Percentiles rank a stretch among this genome's conserved stretches.
phyloP scores from a whole-genome alignment of 495 filamentous ascomycete species.

The Neurospora tetrasperma region DNA sequence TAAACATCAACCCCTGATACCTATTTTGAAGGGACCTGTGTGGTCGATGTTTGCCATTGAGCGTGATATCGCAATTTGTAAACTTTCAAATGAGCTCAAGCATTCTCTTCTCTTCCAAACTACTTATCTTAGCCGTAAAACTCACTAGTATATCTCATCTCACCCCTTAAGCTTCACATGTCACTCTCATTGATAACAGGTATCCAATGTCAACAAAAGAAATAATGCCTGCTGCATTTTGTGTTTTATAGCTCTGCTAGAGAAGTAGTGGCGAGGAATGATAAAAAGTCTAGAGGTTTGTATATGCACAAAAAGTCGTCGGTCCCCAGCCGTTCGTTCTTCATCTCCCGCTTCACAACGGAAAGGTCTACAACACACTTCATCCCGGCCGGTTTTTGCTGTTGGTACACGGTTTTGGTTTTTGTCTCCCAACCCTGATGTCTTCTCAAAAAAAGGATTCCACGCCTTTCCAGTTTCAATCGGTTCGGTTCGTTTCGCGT shows the following conservation, averaged over 20 bases:
- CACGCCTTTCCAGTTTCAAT: background rate
- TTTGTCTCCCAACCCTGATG: background rate
- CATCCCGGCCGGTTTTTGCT: background rate
- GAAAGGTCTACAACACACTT: background rate
- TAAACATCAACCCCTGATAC: background rate
- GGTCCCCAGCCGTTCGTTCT: background rate
- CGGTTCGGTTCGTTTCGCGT: slow-evolving; percentile 2
- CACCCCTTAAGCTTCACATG: background rate
- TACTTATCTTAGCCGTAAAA: background rate
- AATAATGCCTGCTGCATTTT: background rate
- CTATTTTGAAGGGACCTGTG: background rate
- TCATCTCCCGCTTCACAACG: background rate
- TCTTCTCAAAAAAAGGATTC: background rate
- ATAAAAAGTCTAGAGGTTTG: slow-evolving; percentile 32
- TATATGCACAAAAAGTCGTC: slow-evolving; percentile 40
- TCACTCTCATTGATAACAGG: background rate
- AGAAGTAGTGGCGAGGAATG: slow-evolving; percentile 12
- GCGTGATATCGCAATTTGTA: background rate
- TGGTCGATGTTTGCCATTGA: background rate
- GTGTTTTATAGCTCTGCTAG: background rate
- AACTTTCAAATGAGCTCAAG: background rate
- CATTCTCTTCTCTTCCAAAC: background rate
- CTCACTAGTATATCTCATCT: background rate
- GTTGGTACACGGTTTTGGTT: background rate
- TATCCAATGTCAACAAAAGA: background rate